A percentile compares a stretch with the other conserved stretches of the same genome.
Evolutionary conservation across 2,329 filamentous ascomycete genomes (phyloP).

Genomic region (Beauveria caledonica): DNA sequence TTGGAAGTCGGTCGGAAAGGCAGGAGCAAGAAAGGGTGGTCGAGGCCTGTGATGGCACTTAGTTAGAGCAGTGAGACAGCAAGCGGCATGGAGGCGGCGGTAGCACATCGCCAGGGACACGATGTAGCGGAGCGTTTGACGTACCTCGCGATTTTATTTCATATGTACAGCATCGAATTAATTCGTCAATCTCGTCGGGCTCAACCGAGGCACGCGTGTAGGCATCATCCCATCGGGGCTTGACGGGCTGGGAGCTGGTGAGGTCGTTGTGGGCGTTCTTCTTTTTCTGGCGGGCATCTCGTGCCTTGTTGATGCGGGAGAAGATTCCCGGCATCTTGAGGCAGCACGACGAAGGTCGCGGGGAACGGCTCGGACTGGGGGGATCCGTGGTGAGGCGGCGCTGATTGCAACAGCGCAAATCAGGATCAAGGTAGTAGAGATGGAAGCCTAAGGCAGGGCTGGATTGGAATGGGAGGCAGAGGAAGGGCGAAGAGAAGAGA

Average conservation of each 20-base stretch:
- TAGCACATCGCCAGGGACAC: slow-evolving; percentile 14
- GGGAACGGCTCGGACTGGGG: neutral
- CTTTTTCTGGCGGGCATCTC: slow-evolving; percentile 54
- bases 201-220: slow-evolving; percentile 77
- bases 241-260: slow-evolving; percentile 47
- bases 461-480: neutral
- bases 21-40: slow-evolving; percentile 85
- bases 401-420: slow-evolving; percentile 1
- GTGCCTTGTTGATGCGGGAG: slow-evolving; percentile 49
- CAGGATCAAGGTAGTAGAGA: neutral
- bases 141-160: slow-evolving; percentile 93
- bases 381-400: neutral
- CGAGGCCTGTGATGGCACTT: slow-evolving; percentile 53
- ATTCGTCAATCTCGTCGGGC: slow-evolving; percentile 83
- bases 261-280: slow-evolving; percentile 51
- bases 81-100: neutral
- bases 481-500: neutral
- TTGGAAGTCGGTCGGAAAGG: slow-evolving; percentile 93
- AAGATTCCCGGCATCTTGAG: slow-evolving; percentile 49
- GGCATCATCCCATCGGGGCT: slow-evolving; percentile 79
- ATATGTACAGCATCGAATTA: slow-evolving; percentile 74
- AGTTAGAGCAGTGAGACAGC: neutral
- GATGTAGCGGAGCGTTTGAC: neutral
- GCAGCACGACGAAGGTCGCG: slow-evolving; percentile 4
- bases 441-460: neutral